Conservation (phyloP, 164 flowering plant species). For the Aristolochia fimbriata region DNA sequence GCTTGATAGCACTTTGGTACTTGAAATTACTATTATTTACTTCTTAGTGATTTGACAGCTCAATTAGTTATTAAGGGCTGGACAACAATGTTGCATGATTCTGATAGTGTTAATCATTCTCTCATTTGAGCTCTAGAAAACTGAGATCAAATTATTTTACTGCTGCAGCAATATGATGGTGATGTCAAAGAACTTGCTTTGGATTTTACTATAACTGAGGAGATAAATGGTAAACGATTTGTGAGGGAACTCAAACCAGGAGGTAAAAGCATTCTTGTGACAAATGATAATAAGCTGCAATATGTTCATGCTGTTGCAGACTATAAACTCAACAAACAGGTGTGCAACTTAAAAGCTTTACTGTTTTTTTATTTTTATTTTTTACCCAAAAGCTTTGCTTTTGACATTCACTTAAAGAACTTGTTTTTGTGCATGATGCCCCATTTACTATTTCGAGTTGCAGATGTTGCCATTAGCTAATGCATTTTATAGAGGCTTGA, state of each 20-base stretch:
- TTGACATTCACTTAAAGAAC: conserved; percentile 1
- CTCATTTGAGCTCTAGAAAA: not conserved
- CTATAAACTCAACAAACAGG: conserved; percentile 95
- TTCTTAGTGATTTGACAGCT: too few species aligned
- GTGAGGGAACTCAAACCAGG: conserved; percentile 85
- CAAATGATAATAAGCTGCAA: conserved; percentile 93
- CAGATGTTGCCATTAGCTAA: conserved; percentile 90
- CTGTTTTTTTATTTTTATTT: too few species aligned
- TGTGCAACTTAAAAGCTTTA: conserved; percentile 7
- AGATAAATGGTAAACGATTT: conserved; percentile 57
- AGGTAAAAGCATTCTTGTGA: conserved; percentile 75
- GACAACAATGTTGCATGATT: too few species aligned
- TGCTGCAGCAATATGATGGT: conserved; percentile 71
- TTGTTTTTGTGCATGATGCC: not conserved
- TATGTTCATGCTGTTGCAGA: conserved; percentile 96
- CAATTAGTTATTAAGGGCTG: too few species aligned
- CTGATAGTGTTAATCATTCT: too few species aligned
- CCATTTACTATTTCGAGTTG: conserved; percentile 15
- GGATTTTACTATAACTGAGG: conserved; percentile 94
- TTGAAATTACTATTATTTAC: too few species aligned
- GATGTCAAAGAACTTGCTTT: conserved; percentile 79
- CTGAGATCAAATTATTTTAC: not conserved
- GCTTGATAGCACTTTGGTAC: too few species aligned
- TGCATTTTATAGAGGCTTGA: conserved; percentile 89
- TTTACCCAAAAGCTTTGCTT: too few species aligned